Percentiles rank a stretch among this genome's conserved stretches.
phyloP scores from a whole-genome alignment of 345 rosid species.

The Pistacia vera region DNA sequence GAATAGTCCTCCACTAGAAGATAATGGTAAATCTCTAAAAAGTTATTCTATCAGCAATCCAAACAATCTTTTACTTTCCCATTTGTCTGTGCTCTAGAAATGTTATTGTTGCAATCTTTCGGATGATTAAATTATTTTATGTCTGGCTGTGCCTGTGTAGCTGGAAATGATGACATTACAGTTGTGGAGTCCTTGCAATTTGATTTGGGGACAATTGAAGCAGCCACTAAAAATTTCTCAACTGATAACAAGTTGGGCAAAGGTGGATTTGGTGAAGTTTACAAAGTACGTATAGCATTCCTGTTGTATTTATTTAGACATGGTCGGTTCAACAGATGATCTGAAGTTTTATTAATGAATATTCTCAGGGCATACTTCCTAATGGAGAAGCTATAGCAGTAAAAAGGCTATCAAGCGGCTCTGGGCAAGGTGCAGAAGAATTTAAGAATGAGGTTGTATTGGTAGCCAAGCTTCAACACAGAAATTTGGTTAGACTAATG shows the following conservation, averaged over 20 bases:
- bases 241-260: constrained; percentile 56
- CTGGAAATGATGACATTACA: constrained; percentile 27
- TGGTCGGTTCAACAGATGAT: neutral
- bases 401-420: constrained; percentile 26
- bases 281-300: constrained; percentile 39
- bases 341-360: neutral
- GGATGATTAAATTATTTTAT: neutral
- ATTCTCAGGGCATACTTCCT: constrained; percentile 22
- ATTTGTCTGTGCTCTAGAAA: no score
- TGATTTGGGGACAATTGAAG: constrained; percentile 36
- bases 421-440: constrained; percentile 31
- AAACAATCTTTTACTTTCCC: neutral
- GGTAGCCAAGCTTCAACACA: constrained; percentile 41
- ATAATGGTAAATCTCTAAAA: constrained; percentile 31
- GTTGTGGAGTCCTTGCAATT: constrained; percentile 46
- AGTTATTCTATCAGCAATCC: neutral
- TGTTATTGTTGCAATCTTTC: neutral
- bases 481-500: constrained; percentile 33
- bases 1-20: constrained; percentile 19
- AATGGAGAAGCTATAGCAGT: constrained; percentile 36
- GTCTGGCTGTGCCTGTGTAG: constrained; percentile 36
- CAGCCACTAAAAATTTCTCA: constrained; percentile 54
- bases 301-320: no score
- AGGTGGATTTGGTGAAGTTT: constrained; percentile 78
- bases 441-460: constrained; percentile 36